Evolutionary conservation across 441 rosid genomes (phyloP).

Genomic region (Adansonia rubrostipa): DNA sequence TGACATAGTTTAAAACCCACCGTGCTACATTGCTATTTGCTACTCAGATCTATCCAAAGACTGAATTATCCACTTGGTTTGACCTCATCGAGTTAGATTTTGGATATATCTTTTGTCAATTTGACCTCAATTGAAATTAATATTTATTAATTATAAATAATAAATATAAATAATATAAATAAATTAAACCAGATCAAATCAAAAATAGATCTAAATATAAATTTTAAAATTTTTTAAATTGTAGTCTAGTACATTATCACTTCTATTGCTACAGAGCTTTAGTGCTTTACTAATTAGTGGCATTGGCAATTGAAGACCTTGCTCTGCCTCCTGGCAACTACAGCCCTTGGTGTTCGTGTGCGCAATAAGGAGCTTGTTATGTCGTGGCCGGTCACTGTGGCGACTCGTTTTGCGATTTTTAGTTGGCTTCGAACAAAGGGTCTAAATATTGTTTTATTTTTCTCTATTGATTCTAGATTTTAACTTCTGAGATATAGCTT

Average conservation of each 20-base stretch:
- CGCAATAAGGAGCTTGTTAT: slow-evolving; percentile 16
- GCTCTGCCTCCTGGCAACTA: background rate
- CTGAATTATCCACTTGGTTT: no score
- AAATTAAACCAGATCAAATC: no score
- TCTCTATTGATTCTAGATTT: background rate
- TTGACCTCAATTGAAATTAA: no score
- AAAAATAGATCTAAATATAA: no score
- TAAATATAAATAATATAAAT: no score
- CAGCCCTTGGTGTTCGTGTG: slow-evolving; percentile 16
- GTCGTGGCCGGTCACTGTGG: slow-evolving; percentile 36
- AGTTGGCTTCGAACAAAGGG: background rate
- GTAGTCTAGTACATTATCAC: no score
- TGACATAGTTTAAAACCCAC: background rate
- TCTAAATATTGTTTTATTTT: background rate
- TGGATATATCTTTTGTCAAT: no score
- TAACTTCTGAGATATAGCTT: background rate
- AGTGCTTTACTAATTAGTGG: background rate
- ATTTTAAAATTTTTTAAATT: no score
- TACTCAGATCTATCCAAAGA: no score
- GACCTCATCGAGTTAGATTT: no score
- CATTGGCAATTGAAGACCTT: slow-evolving; percentile 7
- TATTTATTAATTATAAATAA: no score
- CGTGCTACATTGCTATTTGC: background rate
- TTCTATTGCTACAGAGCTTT: background rate
- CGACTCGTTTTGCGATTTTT: slow-evolving; percentile 27